phyloP scores from a whole-genome alignment of 2,329 filamentous ascomycete genomes.

The Exophiala calicioides region DNA sequence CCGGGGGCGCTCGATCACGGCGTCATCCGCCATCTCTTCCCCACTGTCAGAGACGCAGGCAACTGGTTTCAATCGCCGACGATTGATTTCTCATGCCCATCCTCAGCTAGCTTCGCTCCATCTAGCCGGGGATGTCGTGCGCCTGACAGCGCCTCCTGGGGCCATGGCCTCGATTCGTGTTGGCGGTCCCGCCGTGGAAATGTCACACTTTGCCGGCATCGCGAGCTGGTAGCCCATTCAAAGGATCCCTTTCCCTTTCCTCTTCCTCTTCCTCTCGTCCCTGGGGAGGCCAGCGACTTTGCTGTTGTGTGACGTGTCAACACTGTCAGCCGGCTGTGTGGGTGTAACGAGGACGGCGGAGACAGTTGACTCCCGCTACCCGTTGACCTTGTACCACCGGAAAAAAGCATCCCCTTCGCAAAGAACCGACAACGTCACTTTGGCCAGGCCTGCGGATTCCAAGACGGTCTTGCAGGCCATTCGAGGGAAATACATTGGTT shows the following conservation, averaged over 20 bases:
- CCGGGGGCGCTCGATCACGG: no score
- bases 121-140: no score
- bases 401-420: constrained; percentile 4
- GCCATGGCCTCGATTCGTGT: no score
- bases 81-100: neutral
- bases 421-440: constrained; percentile 11
- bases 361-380: constrained; percentile 7
- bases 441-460: neutral
- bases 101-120: neutral
- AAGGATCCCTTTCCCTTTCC: neutral
- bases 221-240: neutral
- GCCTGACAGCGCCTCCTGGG: no score
- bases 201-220: no score
- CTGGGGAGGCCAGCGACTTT: constrained; percentile 13
- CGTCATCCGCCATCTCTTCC: no score
- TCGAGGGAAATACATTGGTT: neutral
- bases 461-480: neutral
- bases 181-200: no score
- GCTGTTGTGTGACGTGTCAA: constrained; percentile 24
- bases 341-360: constrained; percentile 9
- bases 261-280: constrained; percentile 5
- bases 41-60: no score
- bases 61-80: neutral
- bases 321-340: constrained; percentile 18
- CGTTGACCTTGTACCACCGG: constrained; percentile 12